These are phyloP conservation scores for Ustilago bromivora DNA, from an alignment of 1,284 basidiomycete species.

Conservation along the genomic window DNA sequence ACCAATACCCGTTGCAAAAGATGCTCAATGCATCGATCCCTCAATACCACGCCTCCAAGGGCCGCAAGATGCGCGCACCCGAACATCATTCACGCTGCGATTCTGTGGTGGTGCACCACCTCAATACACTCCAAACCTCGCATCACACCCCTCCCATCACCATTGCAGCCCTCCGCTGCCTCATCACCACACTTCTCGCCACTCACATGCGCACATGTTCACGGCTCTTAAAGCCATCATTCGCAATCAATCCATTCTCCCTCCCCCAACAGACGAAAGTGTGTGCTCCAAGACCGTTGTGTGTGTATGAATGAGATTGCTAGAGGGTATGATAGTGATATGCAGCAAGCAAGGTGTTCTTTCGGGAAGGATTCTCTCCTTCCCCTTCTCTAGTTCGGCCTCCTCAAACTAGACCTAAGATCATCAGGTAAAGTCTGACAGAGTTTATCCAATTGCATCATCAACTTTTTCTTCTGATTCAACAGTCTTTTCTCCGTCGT, in stretches of 20 bases:
- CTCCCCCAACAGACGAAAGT: neutral
- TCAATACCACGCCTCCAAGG: neutral
- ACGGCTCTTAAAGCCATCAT: neutral
- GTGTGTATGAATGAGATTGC: constrained; percentile 1
- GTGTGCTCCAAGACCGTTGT: neutral
- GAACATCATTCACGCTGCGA: neutral
- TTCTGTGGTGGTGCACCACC: neutral
- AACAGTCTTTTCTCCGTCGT: constrained; percentile 50
- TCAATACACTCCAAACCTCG: neutral
- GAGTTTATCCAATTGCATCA: constrained; percentile 48
- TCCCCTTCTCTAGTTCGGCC: constrained; percentile 7
- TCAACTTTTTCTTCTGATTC: constrained; percentile 42
- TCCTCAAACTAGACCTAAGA: constrained; percentile 34
- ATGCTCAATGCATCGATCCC: neutral
- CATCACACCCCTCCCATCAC: neutral
- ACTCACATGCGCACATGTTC: too few relatives aligned
- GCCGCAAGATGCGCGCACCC: neutral
- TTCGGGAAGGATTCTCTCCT: neutral
- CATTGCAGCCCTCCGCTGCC: neutral
- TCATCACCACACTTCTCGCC: too few relatives aligned
- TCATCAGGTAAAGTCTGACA: constrained; percentile 58
- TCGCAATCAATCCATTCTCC: neutral
- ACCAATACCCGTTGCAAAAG: neutral
- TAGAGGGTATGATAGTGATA: neutral
- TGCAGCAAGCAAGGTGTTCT: neutral